phyloP scores from a whole-genome alignment of 129 eudicot genomes.

The Pulicaria dysenterica region DNA sequence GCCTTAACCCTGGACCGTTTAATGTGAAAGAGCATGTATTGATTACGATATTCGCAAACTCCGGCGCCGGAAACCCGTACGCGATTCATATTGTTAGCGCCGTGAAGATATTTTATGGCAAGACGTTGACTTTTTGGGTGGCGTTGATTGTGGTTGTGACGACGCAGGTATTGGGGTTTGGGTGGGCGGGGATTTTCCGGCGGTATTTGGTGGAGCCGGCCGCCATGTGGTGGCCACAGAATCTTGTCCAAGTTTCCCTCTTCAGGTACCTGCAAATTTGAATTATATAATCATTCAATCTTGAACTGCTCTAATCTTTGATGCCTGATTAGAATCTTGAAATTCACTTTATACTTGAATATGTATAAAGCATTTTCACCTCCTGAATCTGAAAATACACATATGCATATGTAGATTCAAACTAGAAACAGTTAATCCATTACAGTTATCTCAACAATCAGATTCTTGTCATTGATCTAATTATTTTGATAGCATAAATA shows the following conservation, averaged over 20 bases:
- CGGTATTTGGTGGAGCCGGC: slow-evolving; percentile 80
- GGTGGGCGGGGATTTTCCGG: slow-evolving; percentile 80
- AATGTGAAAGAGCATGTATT: slow-evolving; percentile 71
- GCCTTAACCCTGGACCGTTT: slow-evolving; percentile 60
- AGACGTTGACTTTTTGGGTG: slow-evolving; percentile 70
- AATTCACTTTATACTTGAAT: too few relatives aligned
- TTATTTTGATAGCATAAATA: too few relatives aligned
- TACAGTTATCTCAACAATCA: too few relatives aligned
- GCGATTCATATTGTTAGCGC: slow-evolving; percentile 68
- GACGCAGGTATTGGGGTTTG: slow-evolving; percentile 73
- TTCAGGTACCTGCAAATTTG: slow-evolving; percentile 46
- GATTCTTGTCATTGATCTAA: too few relatives aligned
- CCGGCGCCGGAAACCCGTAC: slow-evolving; percentile 74
- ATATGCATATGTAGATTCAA: too few relatives aligned
- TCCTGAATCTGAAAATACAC: too few relatives aligned
- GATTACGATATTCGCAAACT: slow-evolving; percentile 68
- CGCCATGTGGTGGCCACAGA: slow-evolving; percentile 88
- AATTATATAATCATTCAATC: too few relatives aligned
- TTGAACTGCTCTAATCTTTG: too few relatives aligned
- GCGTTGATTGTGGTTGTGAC: slow-evolving; percentile 63
- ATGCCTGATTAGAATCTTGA: too few relatives aligned
- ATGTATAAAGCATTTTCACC: too few relatives aligned
- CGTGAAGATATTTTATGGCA: slow-evolving; percentile 61
- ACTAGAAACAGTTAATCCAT: too few relatives aligned
- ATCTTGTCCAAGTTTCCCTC: slow-evolving; percentile 75